Conservation (phyloP, 306 rosid genomes). For the Vigna nakashimae region DNA sequence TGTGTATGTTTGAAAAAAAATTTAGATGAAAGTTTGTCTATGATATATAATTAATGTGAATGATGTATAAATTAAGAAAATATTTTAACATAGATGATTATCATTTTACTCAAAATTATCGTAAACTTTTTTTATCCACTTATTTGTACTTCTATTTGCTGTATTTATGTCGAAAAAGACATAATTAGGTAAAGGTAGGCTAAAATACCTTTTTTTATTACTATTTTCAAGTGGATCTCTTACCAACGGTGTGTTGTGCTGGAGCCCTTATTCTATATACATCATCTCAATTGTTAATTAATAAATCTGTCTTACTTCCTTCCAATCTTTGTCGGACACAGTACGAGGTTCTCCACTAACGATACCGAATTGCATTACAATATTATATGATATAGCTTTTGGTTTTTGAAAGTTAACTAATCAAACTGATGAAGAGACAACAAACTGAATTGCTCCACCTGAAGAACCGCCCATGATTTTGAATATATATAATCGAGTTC, state of each 20-base stretch:
- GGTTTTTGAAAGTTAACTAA: constrained; percentile 12
- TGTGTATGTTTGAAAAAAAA: no score
- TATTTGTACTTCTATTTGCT: no score
- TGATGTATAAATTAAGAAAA: no score
- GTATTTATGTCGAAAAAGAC: no score
- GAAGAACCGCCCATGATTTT: background rate
- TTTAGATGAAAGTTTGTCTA: no score
- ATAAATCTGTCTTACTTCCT: background rate
- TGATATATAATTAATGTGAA: no score
- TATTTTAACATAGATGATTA: no score
- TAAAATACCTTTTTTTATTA: background rate
- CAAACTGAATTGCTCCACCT: constrained; percentile 24
- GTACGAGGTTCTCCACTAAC: background rate
- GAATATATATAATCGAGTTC: background rate
- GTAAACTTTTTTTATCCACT: no score
- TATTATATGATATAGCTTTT: background rate
- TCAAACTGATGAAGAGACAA: background rate
- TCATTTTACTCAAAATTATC: no score
- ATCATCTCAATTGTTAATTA: background rate
- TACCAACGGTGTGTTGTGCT: background rate
- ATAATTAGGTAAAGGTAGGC: constrained; percentile 1
- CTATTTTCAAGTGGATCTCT: background rate
- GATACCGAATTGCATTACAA: background rate
- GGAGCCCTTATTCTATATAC: background rate
- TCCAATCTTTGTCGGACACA: constrained; percentile 9